phyloP scores from a whole-genome alignment of 495 filamentous ascomycete species.

The Neurospora terricola region DNA sequence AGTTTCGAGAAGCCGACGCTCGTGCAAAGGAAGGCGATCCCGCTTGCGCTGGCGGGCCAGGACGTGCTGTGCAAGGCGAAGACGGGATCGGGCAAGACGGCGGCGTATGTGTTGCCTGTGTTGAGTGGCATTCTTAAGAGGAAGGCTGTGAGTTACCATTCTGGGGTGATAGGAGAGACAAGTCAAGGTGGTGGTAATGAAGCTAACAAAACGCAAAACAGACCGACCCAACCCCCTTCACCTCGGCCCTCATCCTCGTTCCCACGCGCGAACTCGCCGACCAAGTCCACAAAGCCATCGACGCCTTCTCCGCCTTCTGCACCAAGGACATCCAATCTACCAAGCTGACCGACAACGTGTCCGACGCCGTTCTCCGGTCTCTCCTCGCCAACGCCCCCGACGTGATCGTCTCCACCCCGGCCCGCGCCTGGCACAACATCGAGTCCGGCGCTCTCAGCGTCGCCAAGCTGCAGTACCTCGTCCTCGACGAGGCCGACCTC shows the following conservation, averaged over 20 bases:
- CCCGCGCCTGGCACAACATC: constrained; percentile 60
- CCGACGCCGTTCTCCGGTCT: constrained; percentile 74
- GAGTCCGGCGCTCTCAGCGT: constrained; percentile 59
- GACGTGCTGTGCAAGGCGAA: constrained; percentile 87
- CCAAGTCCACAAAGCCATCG: constrained; percentile 69
- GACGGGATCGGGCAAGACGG: constrained; percentile 92
- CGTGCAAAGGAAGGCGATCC: constrained; percentile 81
- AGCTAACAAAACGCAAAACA: neutral
- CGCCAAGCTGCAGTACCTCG: constrained; percentile 62
- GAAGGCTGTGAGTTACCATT: constrained; percentile 49
- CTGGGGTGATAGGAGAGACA: no score
- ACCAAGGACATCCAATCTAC: constrained; percentile 68
- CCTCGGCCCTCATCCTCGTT: constrained; percentile 73
- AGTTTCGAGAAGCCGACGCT: constrained; percentile 75
- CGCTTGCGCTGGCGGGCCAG: constrained; percentile 77
- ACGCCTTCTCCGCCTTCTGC: constrained; percentile 69
- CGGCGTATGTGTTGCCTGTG: constrained; percentile 90
- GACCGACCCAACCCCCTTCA: constrained; percentile 27
- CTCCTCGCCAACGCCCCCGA: constrained; percentile 83
- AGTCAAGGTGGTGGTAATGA: no score
- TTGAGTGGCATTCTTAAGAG: constrained; percentile 68
- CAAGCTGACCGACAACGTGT: constrained; percentile 81
- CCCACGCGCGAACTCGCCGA: constrained; percentile 89
- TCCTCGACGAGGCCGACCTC: constrained; percentile 92
- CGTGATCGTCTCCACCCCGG: constrained; percentile 81